Conservation (phyloP, 2,329 filamentous ascomycete species). For the Seiridium cupressi region DNA sequence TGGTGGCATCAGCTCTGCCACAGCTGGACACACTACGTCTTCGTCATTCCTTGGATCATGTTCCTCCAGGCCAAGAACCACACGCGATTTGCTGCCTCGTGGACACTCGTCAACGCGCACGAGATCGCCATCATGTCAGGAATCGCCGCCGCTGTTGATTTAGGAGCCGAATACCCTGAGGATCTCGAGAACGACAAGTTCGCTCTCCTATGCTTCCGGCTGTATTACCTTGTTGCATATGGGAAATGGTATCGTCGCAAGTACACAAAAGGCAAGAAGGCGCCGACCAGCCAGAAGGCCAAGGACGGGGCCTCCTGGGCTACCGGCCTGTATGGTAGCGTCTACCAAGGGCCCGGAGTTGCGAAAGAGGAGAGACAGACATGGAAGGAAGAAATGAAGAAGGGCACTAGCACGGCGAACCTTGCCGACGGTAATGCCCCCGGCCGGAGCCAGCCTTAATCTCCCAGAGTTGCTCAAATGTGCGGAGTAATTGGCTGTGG, state of each 20-base stretch:
- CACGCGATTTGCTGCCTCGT: constrained; percentile 61
- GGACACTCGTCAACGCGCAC: constrained; percentile 67
- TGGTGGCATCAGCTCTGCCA: constrained; percentile 65
- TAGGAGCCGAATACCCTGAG: constrained; percentile 63
- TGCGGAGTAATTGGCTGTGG: too few relatives aligned
- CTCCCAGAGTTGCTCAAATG: not conserved
- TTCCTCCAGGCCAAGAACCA: constrained; percentile 60
- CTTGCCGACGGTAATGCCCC: constrained; percentile 29
- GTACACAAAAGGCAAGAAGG: constrained; percentile 22
- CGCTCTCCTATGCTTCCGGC: constrained; percentile 56
- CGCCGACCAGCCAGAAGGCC: constrained; percentile 29
- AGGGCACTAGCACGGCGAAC: constrained; percentile 32
- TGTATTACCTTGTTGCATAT: constrained; percentile 61
- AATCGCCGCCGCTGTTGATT: constrained; percentile 65
- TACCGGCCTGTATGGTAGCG: constrained; percentile 55
- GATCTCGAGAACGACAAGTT: constrained; percentile 63
- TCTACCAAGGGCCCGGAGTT: constrained; percentile 59
- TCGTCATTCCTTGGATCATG: constrained; percentile 65
- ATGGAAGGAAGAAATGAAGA: constrained; percentile 41
- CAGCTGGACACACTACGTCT: constrained; percentile 55
- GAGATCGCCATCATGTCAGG: constrained; percentile 68
- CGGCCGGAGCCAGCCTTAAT: constrained; percentile 31
- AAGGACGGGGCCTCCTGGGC: constrained; percentile 54
- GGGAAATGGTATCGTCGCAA: constrained; percentile 56
- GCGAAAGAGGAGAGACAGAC: constrained; percentile 48